A percentile compares a stretch with the other conserved stretches of the same genome.
Evolutionary conservation across 441 rosid genomes (phyloP).

Genomic region (Erodium trifolium): DNA sequence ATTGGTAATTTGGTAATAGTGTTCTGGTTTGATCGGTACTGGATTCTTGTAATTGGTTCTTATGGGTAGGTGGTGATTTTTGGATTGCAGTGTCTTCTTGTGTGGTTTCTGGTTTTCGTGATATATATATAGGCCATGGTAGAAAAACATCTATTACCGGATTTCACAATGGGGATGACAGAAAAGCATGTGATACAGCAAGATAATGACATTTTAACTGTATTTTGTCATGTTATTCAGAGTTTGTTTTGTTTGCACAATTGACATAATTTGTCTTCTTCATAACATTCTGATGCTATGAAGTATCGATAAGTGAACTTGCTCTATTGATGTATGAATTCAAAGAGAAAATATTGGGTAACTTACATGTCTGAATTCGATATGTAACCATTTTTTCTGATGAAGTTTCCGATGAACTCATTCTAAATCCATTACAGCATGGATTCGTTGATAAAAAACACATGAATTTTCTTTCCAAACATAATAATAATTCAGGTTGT

Average conservation of each 20-base stretch:
- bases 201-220: neutral
- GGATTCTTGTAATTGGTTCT: neutral
- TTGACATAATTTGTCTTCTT: neutral
- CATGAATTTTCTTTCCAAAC: neutral
- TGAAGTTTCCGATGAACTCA: neutral
- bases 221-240: neutral
- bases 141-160: neutral
- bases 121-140: neutral
- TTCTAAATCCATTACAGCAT: neutral
- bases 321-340: neutral
- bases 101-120: neutral
- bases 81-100: no score
- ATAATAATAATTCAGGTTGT: neutral
- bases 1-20: no score
- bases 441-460: neutral
- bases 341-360: neutral
- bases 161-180: neutral
- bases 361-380: neutral
- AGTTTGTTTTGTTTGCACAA: neutral
- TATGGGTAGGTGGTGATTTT: neutral
- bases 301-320: no score
- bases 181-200: neutral
- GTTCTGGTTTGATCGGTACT: neutral
- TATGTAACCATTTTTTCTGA: neutral
- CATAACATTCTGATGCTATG: neutral